These are phyloP conservation scores for Aspergillus quadricinctus DNA, from an alignment of 2,329 filamentous ascomycete species.

Conservation along the genomic window DNA sequence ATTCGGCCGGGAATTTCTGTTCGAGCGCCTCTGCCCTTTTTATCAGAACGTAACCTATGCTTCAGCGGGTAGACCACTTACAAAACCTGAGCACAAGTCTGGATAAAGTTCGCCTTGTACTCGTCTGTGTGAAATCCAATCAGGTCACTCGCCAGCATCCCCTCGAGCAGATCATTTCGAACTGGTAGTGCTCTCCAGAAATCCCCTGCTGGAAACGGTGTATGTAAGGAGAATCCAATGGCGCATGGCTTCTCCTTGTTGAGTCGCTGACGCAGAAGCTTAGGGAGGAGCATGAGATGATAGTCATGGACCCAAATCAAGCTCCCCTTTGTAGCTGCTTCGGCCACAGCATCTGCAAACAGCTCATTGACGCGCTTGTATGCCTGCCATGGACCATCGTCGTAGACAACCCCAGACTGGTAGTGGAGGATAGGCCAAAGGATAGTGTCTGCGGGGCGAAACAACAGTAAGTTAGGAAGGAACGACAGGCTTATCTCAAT, in stretches of 20 bases:
- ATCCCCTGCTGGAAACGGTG: constrained; percentile 87
- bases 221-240: constrained; percentile 94
- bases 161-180: constrained; percentile 73
- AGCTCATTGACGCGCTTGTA: constrained; percentile 85
- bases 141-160: constrained; percentile 80
- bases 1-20: constrained; percentile 77
- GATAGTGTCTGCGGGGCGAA: constrained; percentile 65
- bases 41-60: not conserved
- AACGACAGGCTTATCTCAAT: not conserved
- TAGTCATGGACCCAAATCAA: constrained; percentile 96
- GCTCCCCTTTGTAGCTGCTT: constrained; percentile 78
- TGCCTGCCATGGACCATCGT: constrained; percentile 81
- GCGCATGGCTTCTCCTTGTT: constrained; percentile 71
- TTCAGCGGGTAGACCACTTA: constrained; percentile 36
- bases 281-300: constrained; percentile 89
- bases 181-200: constrained; percentile 90
- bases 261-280: constrained; percentile 78
- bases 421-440: constrained; percentile 97
- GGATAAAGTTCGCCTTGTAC: constrained; percentile 87
- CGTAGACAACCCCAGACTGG: constrained; percentile 89
- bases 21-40: constrained; percentile 27
- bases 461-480: not conserved
- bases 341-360: constrained; percentile 78
- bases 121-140: constrained; percentile 99
- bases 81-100: constrained; percentile 80